Evolutionary conservation across 2,329 filamentous ascomycete species (phyloP), one percentile per base, ranked within the genome.

Genomic region (Aspergillus alliaceus): DNA sequence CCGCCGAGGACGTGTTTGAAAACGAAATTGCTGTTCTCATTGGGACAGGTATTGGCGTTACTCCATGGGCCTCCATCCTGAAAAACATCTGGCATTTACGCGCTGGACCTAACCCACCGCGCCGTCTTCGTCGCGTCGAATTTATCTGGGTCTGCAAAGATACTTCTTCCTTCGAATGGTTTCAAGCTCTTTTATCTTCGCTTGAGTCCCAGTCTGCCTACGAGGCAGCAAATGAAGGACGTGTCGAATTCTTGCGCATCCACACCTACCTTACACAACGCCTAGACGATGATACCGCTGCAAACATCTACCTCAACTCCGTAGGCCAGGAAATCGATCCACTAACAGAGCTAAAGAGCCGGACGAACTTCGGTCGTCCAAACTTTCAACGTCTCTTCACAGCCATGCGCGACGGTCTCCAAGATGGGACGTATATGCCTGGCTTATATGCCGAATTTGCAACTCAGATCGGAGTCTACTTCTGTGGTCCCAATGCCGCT

Each of bases 141-240:
- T 99, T 99, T 77, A 96, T 99, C 80, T 99, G 95, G 95, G 89
- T 98, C 51, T 97, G 93, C 84, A 95, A 90, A 75, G 93, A 97
- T 70, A 96, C 93, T 0, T 90, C 86, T 32, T 96, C 93, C 0
- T 99, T 99, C 70, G 95, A 98, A 78, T 99, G 95, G 95, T 98
- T 99, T 82, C 95, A 99, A 74, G 92, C 90, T 1, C 86, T 99
- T 1, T 84, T 99, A 15, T 90, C 90, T 0, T 96, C 91, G 0
- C 88, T 99, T 22, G 95, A 99, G 76, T 83, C 87, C 34, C 95
- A 99, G 72, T 93, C 89, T 50, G 85, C 86, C 31, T 88, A 87
- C 56, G 86, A 86, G 64, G 85, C 86, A 46, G 85, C 85, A 25
- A 79, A 84, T 49, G 70, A 75, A 18, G 75, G 74, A 3, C 72